Conservation (phyloP, 148 eudicot species). For the Camellia sinensis region DNA sequence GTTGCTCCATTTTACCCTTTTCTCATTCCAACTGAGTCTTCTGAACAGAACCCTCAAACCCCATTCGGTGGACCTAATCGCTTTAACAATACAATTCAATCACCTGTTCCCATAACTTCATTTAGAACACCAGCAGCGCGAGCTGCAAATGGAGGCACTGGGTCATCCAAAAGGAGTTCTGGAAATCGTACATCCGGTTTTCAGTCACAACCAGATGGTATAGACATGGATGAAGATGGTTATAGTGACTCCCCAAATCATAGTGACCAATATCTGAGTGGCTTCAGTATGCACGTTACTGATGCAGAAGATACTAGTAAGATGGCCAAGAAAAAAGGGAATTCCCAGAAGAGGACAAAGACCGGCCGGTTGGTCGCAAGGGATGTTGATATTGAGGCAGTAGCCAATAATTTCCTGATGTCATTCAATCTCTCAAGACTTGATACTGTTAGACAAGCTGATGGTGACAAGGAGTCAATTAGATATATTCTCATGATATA, state of each 20-base stretch:
- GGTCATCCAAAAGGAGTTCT: slow-evolving; percentile 36
- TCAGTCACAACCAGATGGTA: slow-evolving; percentile 12
- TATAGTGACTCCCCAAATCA: slow-evolving; percentile 34
- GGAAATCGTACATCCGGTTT: slow-evolving; percentile 8
- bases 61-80: slow-evolving; percentile 19
- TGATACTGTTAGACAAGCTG: slow-evolving; percentile 39
- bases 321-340: slow-evolving; percentile 20
- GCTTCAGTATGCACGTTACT: slow-evolving; percentile 19
- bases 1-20: slow-evolving; percentile 50
- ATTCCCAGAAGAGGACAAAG: slow-evolving; percentile 32
- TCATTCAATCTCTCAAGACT: slow-evolving; percentile 41
- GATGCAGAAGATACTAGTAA: slow-evolving; percentile 21
- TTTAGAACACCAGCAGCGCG: slow-evolving; percentile 52
- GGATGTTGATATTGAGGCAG: slow-evolving; percentile 31
- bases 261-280: slow-evolving; percentile 19
- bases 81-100: slow-evolving; percentile 22
- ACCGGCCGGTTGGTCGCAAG: slow-evolving; percentile 18
- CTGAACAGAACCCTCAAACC: slow-evolving; percentile 13
- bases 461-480: slow-evolving; percentile 55
- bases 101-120: slow-evolving; percentile 71
- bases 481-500: slow-evolving; percentile 48
- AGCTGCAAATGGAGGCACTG: slow-evolving; percentile 46
- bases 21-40: slow-evolving; percentile 21
- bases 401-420: slow-evolving; percentile 30
- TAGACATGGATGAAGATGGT: slow-evolving; percentile 35